Conservation (phyloP, 2,329 filamentous ascomycete genomes). For the Fusarium sp. region DNA sequence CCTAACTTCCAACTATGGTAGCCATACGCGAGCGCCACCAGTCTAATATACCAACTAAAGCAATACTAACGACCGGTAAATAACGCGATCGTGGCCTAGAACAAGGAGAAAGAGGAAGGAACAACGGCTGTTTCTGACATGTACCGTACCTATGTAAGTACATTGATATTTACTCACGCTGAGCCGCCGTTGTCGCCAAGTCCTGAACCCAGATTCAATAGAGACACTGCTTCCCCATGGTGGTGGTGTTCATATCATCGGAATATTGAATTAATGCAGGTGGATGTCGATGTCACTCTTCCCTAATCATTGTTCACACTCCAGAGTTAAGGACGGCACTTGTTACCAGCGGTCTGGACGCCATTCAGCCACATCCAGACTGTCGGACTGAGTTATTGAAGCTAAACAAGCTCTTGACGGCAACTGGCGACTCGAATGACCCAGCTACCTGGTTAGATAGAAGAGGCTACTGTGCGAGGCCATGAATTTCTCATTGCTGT, state of each 20-base stretch:
- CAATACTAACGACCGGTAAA: conserved; percentile 17
- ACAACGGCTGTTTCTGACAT: conserved; percentile 5
- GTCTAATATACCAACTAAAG: conserved; percentile 27
- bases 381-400: conserved; percentile 31
- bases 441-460: conserved; percentile 14
- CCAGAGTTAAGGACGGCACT: conserved; percentile 22
- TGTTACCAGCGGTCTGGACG: conserved; percentile 20
- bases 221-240: conserved; percentile 2
- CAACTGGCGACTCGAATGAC: conserved; percentile 16
- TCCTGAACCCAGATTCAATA: conserved; percentile 9
- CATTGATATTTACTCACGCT: background rate
- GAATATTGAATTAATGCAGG: conserved; percentile 12
- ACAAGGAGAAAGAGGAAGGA: conserved; percentile 21
- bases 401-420: conserved; percentile 16
- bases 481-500: conserved; percentile 1
- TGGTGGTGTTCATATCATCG: background rate
- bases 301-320: conserved; percentile 8
- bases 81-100: conserved; percentile 42
- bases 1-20: conserved; percentile 18
- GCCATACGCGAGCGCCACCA: conserved; percentile 42
- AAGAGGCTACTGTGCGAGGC: conserved; percentile 8
- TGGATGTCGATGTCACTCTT: conserved; percentile 17
- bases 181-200: conserved; percentile 16
- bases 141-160: background rate
- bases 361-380: conserved; percentile 35